These are phyloP conservation scores for Penicillium sp. DNA, from an alignment of 2,329 filamentous ascomycete species.

Conservation along the genomic window DNA sequence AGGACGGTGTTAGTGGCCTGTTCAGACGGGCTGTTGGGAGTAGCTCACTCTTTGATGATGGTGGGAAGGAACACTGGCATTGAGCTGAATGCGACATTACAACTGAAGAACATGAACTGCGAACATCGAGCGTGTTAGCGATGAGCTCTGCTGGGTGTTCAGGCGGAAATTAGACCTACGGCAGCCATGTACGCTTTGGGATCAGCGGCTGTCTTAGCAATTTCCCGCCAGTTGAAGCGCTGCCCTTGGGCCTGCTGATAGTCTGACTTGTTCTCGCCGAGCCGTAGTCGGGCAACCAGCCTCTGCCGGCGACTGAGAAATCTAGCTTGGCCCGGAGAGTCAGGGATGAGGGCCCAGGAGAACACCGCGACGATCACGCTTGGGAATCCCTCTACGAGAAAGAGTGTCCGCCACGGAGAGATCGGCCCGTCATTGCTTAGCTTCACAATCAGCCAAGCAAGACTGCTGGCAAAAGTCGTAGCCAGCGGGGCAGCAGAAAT, in stretches of 20 bases:
- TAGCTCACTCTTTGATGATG: conserved; percentile 61
- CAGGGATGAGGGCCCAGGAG: conserved; percentile 73
- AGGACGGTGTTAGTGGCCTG: neutral
- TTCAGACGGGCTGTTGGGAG: neutral
- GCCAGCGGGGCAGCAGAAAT: conserved; percentile 68
- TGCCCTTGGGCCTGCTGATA: conserved; percentile 30
- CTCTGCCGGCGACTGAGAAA: conserved; percentile 64
- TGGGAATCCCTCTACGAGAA: conserved; percentile 81
- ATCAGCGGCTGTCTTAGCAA: conserved; percentile 60
- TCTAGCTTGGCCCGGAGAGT: conserved; percentile 64
- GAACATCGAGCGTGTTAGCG: neutral
- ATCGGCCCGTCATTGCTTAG: conserved; percentile 64
- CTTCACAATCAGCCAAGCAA: conserved; percentile 73
- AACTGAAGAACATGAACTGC: conserved; percentile 74
- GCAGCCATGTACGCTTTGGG: conserved; percentile 73
- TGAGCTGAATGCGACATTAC: conserved; percentile 83
- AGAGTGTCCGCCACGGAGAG: conserved; percentile 80
- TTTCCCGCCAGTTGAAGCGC: conserved; percentile 55
- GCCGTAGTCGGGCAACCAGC: conserved; percentile 67
- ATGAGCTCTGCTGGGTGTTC: neutral
- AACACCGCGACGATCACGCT: conserved; percentile 70
- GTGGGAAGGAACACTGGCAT: conserved; percentile 85
- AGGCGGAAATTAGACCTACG: conserved; percentile 31
- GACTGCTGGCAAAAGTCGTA: conserved; percentile 67
- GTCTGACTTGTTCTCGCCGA: conserved; percentile 52